Conservation (phyloP, 2,329 filamentous ascomycete species). For the Cladophialophora immunda region DNA sequence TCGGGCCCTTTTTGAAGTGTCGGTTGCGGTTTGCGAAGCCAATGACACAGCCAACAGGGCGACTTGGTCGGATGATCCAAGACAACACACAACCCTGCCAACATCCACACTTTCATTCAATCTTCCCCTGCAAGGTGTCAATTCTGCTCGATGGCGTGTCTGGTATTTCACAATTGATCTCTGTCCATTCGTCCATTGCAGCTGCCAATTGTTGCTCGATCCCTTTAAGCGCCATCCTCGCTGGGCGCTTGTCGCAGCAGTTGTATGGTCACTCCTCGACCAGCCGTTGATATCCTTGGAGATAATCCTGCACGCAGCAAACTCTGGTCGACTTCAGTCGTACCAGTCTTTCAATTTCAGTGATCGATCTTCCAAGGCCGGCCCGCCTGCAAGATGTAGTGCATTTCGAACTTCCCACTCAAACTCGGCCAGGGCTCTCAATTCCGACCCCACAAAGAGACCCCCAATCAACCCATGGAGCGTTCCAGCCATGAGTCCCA, state of each 20-base stretch:
- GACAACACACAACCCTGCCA: slow-evolving; percentile 21
- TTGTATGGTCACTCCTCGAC: background rate
- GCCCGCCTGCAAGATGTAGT: slow-evolving; percentile 37
- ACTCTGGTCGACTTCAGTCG: slow-evolving; percentile 29
- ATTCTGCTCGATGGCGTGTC: slow-evolving; percentile 9
- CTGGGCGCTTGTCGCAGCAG: slow-evolving; percentile 24
- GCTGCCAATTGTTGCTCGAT: background rate
- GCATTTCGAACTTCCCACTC: slow-evolving; percentile 82
- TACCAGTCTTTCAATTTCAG: slow-evolving; percentile 41
- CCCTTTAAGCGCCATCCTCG: slow-evolving; percentile 23
- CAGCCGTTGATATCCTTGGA: background rate
- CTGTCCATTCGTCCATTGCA: slow-evolving; percentile 15
- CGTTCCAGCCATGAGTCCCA: slow-evolving; percentile 78
- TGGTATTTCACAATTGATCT: slow-evolving; percentile 4
- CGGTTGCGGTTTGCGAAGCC: slow-evolving; percentile 18
- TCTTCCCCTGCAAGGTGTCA: background rate
- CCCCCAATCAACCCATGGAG: slow-evolving; percentile 86
- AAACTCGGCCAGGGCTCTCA: slow-evolving; percentile 86
- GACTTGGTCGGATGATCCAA: slow-evolving; percentile 14
- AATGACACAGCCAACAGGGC: slow-evolving; percentile 25
- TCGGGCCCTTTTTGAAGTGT: slow-evolving; percentile 28
- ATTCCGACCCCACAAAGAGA: slow-evolving; percentile 84
- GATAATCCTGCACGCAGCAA: background rate
- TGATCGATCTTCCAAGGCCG: slow-evolving; percentile 33
- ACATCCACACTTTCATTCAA: slow-evolving; percentile 1